Evolutionary conservation across 2,329 filamentous ascomycete species (phyloP), one percentile per base, ranked within the genome.

Genomic region (Verticillium nubilum): DNA sequence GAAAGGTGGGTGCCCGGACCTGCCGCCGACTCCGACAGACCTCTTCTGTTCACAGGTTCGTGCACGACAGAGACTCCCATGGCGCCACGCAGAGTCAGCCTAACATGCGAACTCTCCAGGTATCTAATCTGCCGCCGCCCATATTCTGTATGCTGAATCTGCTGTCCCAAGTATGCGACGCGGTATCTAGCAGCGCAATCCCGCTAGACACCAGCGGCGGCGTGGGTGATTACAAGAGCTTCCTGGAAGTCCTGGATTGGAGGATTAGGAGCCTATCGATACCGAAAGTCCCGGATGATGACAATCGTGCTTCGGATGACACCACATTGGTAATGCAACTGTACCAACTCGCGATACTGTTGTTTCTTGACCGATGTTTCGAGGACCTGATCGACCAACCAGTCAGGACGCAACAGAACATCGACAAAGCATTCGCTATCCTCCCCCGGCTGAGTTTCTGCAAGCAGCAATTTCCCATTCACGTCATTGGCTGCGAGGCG

Each of bases 341-440:
- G 0, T 72, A 67, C 58, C 66, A 66, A 3, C 28, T 73, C 4
- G 63, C 70, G 0, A 64, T 65, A 2, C 55, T 73, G 10, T 58
- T 74, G 3, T 75, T 74, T 50, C 66, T 76, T 2, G 59, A 64
- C 17, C 67, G 70, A 5, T 61, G 62, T 0, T 67, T 66, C 1
- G 56, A 64, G 2, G 59, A 56, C n/a, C 0, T 66, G n/a, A 1
- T 64, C 1, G 37, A 56, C 28, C 52, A 64, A 27, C 10, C 59
- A 2, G 5, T 28, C 23, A 25, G 62, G 17, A 29, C 29, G 15
- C 37, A 29, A 17, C 31, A 47, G 47, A 25, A 28, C 50, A 59
- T 71, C 2, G 67, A 70, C 2, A 59, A 62, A 13, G 71, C 64
- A 0, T 73, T 73, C 19, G 1, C 29, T 1, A 58, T 70, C 1